These are phyloP conservation scores for Dryadomyces quercivorus DNA, from an alignment of 2,329 filamentous ascomycete genomes.

Conservation along the genomic window DNA sequence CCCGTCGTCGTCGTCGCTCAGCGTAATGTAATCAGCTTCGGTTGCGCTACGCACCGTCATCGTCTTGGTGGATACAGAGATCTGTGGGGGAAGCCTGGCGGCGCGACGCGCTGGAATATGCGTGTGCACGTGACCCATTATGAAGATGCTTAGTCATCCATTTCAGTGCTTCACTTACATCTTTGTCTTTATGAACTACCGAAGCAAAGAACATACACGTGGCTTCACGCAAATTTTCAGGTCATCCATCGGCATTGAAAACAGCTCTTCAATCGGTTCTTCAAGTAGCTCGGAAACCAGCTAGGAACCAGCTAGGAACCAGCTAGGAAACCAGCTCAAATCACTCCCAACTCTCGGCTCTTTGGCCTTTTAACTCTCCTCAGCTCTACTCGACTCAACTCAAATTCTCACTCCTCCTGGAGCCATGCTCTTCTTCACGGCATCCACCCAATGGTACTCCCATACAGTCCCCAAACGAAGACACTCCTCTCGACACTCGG, in stretches of 20 bases:
- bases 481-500: slow-evolving; percentile 42
- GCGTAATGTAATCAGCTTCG: not conserved
- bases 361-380: too few relatives aligned
- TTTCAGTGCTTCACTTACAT: too few relatives aligned
- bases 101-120: not conserved
- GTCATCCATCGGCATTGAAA: too few relatives aligned
- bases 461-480: slow-evolving; percentile 39
- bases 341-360: too few relatives aligned
- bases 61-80: not conserved
- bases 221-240: too few relatives aligned
- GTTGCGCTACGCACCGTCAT: not conserved
- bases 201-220: too few relatives aligned
- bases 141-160: not conserved
- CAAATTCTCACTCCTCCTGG: not conserved
- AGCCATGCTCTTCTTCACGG: slow-evolving; percentile 29
- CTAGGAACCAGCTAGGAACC: too few relatives aligned
- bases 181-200: too few relatives aligned
- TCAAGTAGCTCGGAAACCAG: too few relatives aligned
- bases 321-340: too few relatives aligned
- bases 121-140: not conserved
- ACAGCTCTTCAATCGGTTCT: too few relatives aligned
- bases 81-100: not conserved
- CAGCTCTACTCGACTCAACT: too few relatives aligned
- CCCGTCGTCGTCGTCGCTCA: not conserved
- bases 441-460: slow-evolving; percentile 46